phyloP scores from a whole-genome alignment of 768 basidiomycete genomes.

The Hericium alpestre region DNA sequence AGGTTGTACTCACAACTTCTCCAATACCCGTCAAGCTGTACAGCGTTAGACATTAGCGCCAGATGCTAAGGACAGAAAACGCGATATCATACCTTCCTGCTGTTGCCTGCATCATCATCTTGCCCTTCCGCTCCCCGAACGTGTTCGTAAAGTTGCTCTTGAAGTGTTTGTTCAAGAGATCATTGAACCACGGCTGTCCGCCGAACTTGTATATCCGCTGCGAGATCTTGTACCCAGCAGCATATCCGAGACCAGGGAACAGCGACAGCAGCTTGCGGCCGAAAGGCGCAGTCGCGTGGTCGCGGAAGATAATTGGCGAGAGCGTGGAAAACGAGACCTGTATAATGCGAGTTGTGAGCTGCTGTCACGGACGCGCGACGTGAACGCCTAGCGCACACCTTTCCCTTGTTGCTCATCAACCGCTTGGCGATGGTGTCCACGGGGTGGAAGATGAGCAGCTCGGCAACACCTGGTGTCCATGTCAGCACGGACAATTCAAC shows the following conservation, averaged over 20 bases:
- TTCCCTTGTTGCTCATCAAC: slow-evolving; percentile 93
- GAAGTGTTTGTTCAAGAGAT: slow-evolving; percentile 75
- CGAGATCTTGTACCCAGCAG: slow-evolving; percentile 93
- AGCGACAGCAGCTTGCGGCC: slow-evolving; percentile 70
- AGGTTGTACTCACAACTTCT: slow-evolving; percentile 62
- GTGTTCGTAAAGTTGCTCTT: slow-evolving; percentile 68
- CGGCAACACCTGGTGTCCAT: slow-evolving; percentile 64
- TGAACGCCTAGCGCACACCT: slow-evolving; percentile 31
- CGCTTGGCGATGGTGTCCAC: slow-evolving; percentile 98
- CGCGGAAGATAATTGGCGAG: slow-evolving; percentile 79
- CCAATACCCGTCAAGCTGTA: slow-evolving; percentile 67
- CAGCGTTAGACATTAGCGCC: neutral
- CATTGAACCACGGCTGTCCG: slow-evolving; percentile 96
- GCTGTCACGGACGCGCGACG: neutral
- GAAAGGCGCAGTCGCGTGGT: slow-evolving; percentile 60
- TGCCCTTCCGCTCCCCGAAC: slow-evolving; percentile 92
- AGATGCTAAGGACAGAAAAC: neutral
- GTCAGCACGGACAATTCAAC: neutral
- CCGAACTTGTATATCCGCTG: slow-evolving; percentile 98
- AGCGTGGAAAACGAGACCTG: slow-evolving; percentile 57
- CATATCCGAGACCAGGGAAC: slow-evolving; percentile 98
- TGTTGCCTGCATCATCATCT: slow-evolving; percentile 88
- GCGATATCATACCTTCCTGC: slow-evolving; percentile 67
- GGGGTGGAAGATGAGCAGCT: slow-evolving; percentile 90
- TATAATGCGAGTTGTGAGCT: neutral